Base-by-base conservation (phyloP, 331 rosid genomes). In the Pyrus hybrid region DNA sequence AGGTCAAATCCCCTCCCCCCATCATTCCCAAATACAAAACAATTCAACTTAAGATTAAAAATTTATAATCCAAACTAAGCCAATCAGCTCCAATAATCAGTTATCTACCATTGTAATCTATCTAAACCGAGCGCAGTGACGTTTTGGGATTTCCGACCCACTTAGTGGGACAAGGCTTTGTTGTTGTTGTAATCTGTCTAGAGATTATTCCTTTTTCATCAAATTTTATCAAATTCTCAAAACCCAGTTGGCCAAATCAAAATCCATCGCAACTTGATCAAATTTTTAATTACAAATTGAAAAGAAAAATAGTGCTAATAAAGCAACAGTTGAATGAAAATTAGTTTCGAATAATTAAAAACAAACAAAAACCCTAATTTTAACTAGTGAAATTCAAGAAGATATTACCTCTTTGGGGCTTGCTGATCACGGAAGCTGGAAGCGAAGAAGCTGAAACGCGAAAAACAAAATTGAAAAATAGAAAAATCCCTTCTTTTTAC, bases 341-440 rank as follows among this genome's bases (percentile, higher is more conserved):
- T 21, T 23, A 51, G 29, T 3, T 57, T 72, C 41, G 33, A 26
- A 57, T 3, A 60, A 18, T n/a, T 1, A 56, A 41, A 12, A 33
- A 41, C 6, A 47, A 71, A n/a, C 33, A 61, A 64, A 71, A 56
- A 41, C 77, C 77, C 77, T 80, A 69, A 14, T 25, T 9, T 25
- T 41, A 25, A 17, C 23, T 6, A 17, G 37, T 12, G 6, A 14
- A 16, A 56, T 53, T 56, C 16, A 16, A 70, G 26, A 47, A 47
- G 47, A 28, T 21, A 16, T 18, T 56, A 66, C 80, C 74, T 76
- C 21, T 49, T 28, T 25, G 5, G 78, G 11, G 45, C 25, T 58
- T n/a, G 71, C 53, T 63, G 80, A 64, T 64, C 62, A 28, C 47
- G 61, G 57, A 22, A 64, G 60, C 69, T 43, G 71, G 70, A 58